Evolutionary conservation across 78 protist species (phyloP).

Genomic region (Tieghemostelium lacteum): DNA sequence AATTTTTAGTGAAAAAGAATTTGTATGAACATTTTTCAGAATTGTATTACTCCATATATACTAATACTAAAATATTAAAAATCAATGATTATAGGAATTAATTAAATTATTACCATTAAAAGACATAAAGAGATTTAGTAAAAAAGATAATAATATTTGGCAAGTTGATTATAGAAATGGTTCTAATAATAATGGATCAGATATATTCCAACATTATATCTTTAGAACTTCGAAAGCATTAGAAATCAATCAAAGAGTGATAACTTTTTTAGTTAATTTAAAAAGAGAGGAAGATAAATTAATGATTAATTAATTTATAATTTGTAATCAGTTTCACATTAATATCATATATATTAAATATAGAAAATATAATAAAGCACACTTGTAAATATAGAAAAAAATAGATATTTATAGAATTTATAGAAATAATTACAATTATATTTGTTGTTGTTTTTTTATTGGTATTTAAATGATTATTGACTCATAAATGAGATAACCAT

Average conservation of each 20-base stretch:
- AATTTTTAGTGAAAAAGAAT: background rate
- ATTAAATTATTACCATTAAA: conserved; percentile 1
- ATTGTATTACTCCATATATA: no score
- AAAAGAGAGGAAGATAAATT: background rate
- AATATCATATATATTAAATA: background rate
- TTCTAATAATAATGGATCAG: background rate
- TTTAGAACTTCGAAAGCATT: conserved; percentile 2
- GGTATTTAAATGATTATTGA: conserved; percentile 48
- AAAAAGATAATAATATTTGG: background rate
- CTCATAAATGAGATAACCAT: conserved; percentile 80
- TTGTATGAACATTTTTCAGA: background rate
- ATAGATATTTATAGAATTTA: background rate
- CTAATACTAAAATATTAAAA: background rate
- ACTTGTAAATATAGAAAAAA: background rate
- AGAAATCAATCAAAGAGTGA: background rate
- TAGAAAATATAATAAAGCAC: background rate
- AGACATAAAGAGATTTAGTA: conserved; percentile 12
- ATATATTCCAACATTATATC: background rate
- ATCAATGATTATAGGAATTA: background rate
- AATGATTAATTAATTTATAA: background rate
- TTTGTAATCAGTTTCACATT: background rate
- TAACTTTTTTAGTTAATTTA: conserved; percentile 7
- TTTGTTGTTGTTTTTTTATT: background rate
- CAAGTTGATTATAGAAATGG: background rate
- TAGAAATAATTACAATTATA: background rate